Percentiles rank a stretch among this genome's conserved stretches.
phyloP scores from a whole-genome alignment of 2,329 filamentous ascomycete genomes.

The Pestalotiopsis sp. region DNA sequence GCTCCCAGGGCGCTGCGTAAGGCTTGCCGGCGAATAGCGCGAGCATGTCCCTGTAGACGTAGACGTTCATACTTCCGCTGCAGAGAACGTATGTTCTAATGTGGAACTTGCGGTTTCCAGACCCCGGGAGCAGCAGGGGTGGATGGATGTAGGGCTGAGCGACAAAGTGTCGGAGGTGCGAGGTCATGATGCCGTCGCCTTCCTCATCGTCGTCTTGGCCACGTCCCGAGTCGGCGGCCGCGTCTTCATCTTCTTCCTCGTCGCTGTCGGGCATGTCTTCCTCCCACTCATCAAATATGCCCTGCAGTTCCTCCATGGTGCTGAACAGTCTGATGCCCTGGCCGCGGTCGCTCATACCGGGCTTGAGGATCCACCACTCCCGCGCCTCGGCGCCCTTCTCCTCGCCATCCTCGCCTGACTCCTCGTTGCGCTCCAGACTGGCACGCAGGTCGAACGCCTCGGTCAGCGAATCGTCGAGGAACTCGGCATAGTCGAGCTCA shows the following conservation, averaged over 20 bases:
- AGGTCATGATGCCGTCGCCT: slow-evolving; percentile 70
- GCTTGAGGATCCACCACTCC: slow-evolving; percentile 98
- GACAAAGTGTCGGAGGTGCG: slow-evolving; percentile 92
- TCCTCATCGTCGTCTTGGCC: slow-evolving; percentile 22
- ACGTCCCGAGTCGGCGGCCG: slow-evolving; percentile 22
- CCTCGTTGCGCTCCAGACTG: slow-evolving; percentile 71
- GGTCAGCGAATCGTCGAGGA: slow-evolving; percentile 87
- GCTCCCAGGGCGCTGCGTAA: slow-evolving; percentile 66
- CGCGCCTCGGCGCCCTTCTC: slow-evolving; percentile 38
- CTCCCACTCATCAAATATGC: slow-evolving; percentile 93
- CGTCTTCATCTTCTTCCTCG: slow-evolving; percentile 56
- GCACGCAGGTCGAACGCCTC: slow-evolving; percentile 87
- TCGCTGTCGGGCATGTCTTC: slow-evolving; percentile 65
- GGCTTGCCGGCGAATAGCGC: slow-evolving; percentile 82
- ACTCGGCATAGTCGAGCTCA: slow-evolving; percentile 95
- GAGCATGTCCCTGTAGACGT: slow-evolving; percentile 89
- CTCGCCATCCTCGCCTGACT: slow-evolving; percentile 11
- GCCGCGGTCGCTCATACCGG: slow-evolving; percentile 94
- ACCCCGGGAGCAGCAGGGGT: slow-evolving; percentile 70
- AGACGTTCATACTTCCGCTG: slow-evolving; percentile 75
- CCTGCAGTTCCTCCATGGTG: slow-evolving; percentile 79
- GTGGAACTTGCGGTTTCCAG: slow-evolving; percentile 84
- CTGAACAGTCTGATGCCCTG: slow-evolving; percentile 91
- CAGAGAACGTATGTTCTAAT: slow-evolving; percentile 90
- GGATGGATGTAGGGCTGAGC: slow-evolving; percentile 93